These are phyloP conservation scores for Rhododendron henanense DNA, from an alignment of 148 eudicot species.

Conservation along the genomic window DNA sequence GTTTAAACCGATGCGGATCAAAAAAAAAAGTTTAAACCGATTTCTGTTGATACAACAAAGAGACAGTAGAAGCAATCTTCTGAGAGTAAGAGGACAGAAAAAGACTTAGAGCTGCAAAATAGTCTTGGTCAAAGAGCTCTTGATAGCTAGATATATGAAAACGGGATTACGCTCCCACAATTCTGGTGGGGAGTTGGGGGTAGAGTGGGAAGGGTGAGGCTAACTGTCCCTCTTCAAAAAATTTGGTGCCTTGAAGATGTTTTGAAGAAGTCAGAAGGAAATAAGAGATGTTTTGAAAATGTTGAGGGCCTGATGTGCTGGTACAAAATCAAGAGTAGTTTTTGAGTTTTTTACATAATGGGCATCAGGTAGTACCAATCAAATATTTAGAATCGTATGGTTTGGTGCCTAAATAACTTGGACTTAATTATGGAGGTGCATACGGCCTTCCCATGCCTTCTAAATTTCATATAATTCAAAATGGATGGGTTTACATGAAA, in stretches of 20 bases:
- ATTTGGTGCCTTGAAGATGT: neutral
- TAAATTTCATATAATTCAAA: neutral
- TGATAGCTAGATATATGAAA: neutral
- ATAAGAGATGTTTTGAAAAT: neutral
- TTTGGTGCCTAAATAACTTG: neutral
- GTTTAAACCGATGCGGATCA: too few relatives aligned
- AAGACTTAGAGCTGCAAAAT: neutral
- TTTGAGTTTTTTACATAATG: neutral
- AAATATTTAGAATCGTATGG: neutral
- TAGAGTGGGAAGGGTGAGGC: neutral
- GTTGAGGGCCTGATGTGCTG: neutral
- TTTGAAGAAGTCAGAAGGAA: neutral
- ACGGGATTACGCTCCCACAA: neutral
- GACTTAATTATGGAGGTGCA: neutral
- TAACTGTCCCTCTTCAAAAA: neutral
- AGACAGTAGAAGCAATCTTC: neutral
- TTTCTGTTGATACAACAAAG: neutral
- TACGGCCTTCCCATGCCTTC: neutral
- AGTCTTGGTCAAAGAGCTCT: slow-evolving; percentile 3
- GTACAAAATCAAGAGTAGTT: neutral
- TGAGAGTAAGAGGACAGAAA: neutral
- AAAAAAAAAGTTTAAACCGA: neutral
- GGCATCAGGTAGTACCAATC: neutral
- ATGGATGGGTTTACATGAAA: neutral
- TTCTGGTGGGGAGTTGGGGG: neutral